Percentiles rank a stretch among this genome's conserved stretches.
phyloP scores from a whole-genome alignment of 2,329 filamentous ascomycete genomes.

The Mycosphaerella sp. region DNA sequence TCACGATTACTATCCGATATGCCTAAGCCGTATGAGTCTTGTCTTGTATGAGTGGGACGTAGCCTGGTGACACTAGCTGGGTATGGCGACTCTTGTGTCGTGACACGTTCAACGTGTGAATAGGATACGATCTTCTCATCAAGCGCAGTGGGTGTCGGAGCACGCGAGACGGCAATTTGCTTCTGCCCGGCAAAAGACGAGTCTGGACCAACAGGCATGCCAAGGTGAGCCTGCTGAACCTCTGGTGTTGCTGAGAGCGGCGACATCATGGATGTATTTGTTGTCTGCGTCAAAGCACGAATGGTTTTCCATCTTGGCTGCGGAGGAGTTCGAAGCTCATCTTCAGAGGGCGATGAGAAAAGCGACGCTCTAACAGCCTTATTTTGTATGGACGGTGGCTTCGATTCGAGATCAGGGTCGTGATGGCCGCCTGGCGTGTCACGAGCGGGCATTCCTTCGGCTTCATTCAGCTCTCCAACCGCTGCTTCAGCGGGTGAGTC shows the following conservation, averaged over 20 bases:
- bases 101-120: neutral
- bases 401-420: neutral
- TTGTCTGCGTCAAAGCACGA: constrained; percentile 16
- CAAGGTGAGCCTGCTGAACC: constrained; percentile 28
- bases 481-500: neutral
- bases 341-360: constrained; percentile 27
- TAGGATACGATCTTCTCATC: neutral
- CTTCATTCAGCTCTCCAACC: neutral
- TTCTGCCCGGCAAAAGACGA: constrained; percentile 25
- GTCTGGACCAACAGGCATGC: constrained; percentile 24
- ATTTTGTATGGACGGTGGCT: neutral
- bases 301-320: neutral
- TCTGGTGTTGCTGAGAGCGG: constrained; percentile 29
- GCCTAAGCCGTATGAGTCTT: constrained; percentile 24
- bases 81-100: neutral
- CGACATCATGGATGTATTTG: constrained; percentile 23
- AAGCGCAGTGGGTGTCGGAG: constrained; percentile 4
- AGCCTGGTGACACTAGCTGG: neutral
- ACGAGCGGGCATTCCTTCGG: neutral
- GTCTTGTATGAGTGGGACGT: constrained; percentile 18
- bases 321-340: constrained; percentile 21
- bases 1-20: constrained; percentile 20
- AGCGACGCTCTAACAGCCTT: constrained; percentile 3
- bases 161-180: constrained; percentile 18
- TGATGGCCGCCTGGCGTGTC: neutral